phyloP scores from a whole-genome alignment of 768 basidiomycete species.

The Boletus rex-veris region DNA sequence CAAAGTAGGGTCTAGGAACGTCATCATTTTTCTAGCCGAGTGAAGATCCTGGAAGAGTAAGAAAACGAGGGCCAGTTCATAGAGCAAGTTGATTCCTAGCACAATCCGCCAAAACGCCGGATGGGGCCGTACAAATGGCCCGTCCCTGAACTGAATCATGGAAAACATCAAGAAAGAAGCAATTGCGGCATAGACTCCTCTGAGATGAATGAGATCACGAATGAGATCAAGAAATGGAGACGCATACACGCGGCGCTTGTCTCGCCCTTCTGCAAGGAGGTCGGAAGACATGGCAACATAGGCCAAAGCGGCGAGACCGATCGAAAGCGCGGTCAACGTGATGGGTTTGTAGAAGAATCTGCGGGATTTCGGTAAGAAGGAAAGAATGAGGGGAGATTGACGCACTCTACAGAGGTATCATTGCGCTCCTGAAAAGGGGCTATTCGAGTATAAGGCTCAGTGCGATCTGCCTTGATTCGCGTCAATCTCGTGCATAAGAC shows the following conservation, averaged over 20 bases:
- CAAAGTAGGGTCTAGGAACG: slow-evolving; percentile 66
- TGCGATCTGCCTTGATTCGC: slow-evolving; percentile 65
- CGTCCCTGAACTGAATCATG: slow-evolving; percentile 87
- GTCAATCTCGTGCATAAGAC: slow-evolving; percentile 17
- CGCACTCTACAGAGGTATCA: slow-evolving; percentile 82
- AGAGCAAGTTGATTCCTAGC: slow-evolving; percentile 77
- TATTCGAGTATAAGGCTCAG: slow-evolving; percentile 80
- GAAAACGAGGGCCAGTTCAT: slow-evolving; percentile 81
- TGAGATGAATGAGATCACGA: slow-evolving; percentile 30
- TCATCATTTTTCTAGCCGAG: slow-evolving; percentile 77
- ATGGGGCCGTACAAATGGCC: slow-evolving; percentile 85
- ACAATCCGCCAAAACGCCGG: slow-evolving; percentile 83
- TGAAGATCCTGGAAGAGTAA: slow-evolving; percentile 80
- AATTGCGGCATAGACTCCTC: slow-evolving; percentile 74
- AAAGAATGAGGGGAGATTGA: neutral
- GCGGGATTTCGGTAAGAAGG: slow-evolving; percentile 3
- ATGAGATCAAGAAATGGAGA: neutral
- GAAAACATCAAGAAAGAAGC: slow-evolving; percentile 76
- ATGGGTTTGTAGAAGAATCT: slow-evolving; percentile 88
- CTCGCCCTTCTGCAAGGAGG: slow-evolving; percentile 77
- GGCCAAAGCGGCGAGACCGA: slow-evolving; percentile 64
- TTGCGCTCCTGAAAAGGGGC: slow-evolving; percentile 79
- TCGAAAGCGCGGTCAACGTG: slow-evolving; percentile 69
- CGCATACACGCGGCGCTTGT: slow-evolving; percentile 76
- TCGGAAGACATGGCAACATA: slow-evolving; percentile 83